Evolutionary conservation across 225 moss, liverwort and hornwort species (phyloP).

Genomic region (Anthoceros angustus): DNA sequence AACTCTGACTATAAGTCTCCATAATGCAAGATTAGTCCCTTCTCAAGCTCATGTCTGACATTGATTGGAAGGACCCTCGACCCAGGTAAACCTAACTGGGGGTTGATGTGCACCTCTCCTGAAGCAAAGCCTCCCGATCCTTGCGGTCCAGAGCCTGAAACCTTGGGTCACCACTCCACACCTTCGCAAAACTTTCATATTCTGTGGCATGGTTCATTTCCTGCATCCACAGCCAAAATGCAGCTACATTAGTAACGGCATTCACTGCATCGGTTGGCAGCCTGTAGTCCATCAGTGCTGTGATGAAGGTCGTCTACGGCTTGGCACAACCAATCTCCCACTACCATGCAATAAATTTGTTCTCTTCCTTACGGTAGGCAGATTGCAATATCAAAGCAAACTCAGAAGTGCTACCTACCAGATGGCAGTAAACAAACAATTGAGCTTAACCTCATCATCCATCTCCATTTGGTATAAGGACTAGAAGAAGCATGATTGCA

Average conservation of each 20-base stretch:
- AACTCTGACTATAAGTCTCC: neutral
- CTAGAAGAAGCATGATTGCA: too few relatives aligned
- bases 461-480: neutral
- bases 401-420: constrained; percentile 25
- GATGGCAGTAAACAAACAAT: constrained; percentile 18
- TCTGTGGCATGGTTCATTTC: constrained; percentile 51
- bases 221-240: constrained; percentile 18
- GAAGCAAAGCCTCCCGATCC: constrained; percentile 60
- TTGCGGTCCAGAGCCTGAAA: constrained; percentile 72
- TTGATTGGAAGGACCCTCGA: neutral
- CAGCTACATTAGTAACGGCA: too few relatives aligned
- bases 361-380: too few relatives aligned
- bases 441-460: neutral
- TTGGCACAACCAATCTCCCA: too few relatives aligned
- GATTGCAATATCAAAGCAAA: too few relatives aligned
- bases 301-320: too few relatives aligned
- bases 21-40: neutral
- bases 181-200: constrained; percentile 45
- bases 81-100: neutral
- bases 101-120: constrained; percentile 53
- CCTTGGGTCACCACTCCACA: constrained; percentile 47
- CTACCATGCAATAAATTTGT: too few relatives aligned
- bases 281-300: too few relatives aligned
- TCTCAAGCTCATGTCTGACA: constrained; percentile 13
- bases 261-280: too few relatives aligned